Evolutionary conservation across 768 basidiomycete genomes (phyloP).

Genomic region (Leccinellum luteum): DNA sequence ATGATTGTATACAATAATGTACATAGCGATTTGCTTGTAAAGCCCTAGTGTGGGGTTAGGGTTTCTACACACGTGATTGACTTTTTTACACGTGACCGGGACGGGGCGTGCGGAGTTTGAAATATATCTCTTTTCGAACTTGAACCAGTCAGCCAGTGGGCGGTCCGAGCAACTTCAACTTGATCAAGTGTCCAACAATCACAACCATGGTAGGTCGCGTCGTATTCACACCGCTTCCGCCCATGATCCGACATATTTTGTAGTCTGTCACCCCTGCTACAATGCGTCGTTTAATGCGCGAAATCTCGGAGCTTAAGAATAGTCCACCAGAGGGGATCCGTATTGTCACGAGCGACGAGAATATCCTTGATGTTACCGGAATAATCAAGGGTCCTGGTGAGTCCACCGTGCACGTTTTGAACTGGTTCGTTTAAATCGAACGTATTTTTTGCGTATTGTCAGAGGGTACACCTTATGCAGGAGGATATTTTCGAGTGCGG

Average conservation of each 20-base stretch:
- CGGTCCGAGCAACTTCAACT: conserved; percentile 7
- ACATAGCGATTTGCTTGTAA: neutral
- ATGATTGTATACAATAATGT: conserved; percentile 8
- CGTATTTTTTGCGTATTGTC: conserved; percentile 6
- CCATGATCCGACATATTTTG: neutral
- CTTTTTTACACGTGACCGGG: conserved; percentile 26
- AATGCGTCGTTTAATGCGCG: conserved; percentile 85
- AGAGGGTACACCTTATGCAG: conserved; percentile 69
- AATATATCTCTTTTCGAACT: conserved; percentile 26
- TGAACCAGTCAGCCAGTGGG: conserved; percentile 9
- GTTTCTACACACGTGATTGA: conserved; percentile 20
- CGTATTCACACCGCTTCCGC: neutral
- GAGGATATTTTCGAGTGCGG: conserved; percentile 69
- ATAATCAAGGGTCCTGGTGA: conserved; percentile 89
- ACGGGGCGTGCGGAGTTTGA: too few species aligned
- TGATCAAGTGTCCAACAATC: conserved; percentile 3
- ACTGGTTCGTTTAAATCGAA: conserved; percentile 6
- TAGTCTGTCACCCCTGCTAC: conserved; percentile 51
- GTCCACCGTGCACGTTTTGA: conserved; percentile 23
- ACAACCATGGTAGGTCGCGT: conserved; percentile 24
- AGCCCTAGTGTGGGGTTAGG: conserved; percentile 15
- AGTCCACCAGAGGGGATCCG: conserved; percentile 93
- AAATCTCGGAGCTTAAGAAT: conserved; percentile 75
- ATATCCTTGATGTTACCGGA: conserved; percentile 83
- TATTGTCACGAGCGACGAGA: conserved; percentile 80